phyloP scores from a whole-genome alignment of 352 stramenopile species.

The Phytophthora lateralis region DNA sequence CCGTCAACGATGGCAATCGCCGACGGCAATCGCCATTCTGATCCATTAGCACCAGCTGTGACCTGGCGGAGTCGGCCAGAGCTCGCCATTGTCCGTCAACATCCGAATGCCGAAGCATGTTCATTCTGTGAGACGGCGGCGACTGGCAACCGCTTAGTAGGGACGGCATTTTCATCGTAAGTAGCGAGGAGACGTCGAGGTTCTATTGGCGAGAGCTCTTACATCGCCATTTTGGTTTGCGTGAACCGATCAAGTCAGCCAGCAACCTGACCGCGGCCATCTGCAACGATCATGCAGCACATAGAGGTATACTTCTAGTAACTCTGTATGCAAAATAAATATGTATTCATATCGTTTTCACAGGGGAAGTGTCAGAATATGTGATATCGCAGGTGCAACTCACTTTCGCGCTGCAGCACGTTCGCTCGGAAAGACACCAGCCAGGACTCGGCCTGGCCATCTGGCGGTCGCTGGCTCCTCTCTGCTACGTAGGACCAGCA shows the following conservation, averaged over 20 bases:
- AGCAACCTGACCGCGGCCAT: slow-evolving; percentile 14
- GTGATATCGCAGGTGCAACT: not conserved
- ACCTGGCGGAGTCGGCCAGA: not conserved
- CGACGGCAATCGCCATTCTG: not conserved
- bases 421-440: slow-evolving; percentile 17
- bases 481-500: slow-evolving; percentile 16
- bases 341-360: not conserved
- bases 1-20: not conserved
- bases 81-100: not conserved
- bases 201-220: not conserved
- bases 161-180: slow-evolving; percentile 2
- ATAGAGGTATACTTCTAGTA: not conserved
- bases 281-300: slow-evolving; percentile 4
- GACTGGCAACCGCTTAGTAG: not conserved
- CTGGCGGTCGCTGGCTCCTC: slow-evolving; percentile 18
- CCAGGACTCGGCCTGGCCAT: slow-evolving; percentile 16
- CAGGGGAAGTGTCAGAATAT: not conserved
- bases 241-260: slow-evolving; percentile 5
- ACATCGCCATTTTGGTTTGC: not conserved
- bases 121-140: not conserved
- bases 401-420: slow-evolving; percentile 5
- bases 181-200: not conserved
- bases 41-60: slow-evolving; percentile 3
- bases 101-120: not conserved
- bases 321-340: slow-evolving; percentile 1